Evolutionary conservation across 345 rosid genomes (phyloP).

Genomic region (Jatropha curcas): DNA sequence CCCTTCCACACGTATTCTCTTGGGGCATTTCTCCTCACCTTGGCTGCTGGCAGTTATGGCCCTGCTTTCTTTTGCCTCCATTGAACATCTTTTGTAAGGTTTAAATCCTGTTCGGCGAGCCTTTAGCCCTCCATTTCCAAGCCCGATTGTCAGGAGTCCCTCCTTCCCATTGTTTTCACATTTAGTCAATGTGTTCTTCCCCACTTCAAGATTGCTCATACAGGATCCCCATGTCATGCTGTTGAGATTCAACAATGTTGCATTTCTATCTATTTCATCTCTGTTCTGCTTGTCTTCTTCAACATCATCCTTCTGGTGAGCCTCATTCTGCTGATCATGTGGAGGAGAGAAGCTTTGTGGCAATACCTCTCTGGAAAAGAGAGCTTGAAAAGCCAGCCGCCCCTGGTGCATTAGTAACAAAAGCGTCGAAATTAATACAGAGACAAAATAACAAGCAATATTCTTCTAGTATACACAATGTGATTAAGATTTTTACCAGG

Average conservation of each 20-base stretch:
- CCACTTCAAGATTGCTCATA: slow-evolving; percentile 40
- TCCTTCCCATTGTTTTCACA: slow-evolving; percentile 34
- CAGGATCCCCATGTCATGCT: slow-evolving; percentile 24
- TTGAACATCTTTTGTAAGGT: slow-evolving; percentile 87
- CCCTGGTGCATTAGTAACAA: slow-evolving; percentile 49
- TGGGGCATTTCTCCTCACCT: slow-evolving; percentile 68
- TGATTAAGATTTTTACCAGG: too few species aligned
- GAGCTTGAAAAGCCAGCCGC: slow-evolving; percentile 87
- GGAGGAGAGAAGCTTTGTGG: slow-evolving; percentile 94
- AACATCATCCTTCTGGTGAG: slow-evolving; percentile 20
- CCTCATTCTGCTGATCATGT: slow-evolving; percentile 30
- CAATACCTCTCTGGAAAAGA: slow-evolving; percentile 74
- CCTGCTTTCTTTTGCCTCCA: slow-evolving; percentile 73
- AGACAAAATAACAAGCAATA: slow-evolving; percentile 3
- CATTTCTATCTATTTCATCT: slow-evolving; percentile 35
- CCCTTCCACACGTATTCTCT: slow-evolving; percentile 82
- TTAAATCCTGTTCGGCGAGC: slow-evolving; percentile 76
- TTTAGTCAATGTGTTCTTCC: slow-evolving; percentile 25
- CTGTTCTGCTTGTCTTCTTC: slow-evolving; percentile 35
- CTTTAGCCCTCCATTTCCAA: slow-evolving; percentile 55
- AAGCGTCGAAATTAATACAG: slow-evolving; percentile 1
- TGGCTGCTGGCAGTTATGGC: slow-evolving; percentile 40
- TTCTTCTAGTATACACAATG: neutral
- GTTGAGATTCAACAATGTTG: slow-evolving; percentile 53
- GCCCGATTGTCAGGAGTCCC: slow-evolving; percentile 55